Conservation (phyloP, 179 eudicot species). For the Spergularia azorica region DNA sequence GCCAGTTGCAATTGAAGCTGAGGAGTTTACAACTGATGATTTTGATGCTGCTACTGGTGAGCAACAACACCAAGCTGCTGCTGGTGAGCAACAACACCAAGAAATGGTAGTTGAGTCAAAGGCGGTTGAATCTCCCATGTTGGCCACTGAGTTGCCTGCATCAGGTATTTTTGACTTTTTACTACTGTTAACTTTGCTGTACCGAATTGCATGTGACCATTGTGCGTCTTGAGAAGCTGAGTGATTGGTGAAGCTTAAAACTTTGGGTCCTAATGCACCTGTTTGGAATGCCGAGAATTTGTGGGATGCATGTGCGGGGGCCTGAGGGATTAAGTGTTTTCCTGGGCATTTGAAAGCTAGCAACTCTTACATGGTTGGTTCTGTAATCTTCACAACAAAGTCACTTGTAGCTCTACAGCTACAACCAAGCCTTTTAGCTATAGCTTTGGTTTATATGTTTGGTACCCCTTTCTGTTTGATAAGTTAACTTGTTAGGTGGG, state of each 20-base stretch:
- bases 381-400: no score
- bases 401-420: no score
- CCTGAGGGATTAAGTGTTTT: no score
- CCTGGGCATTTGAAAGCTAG: no score
- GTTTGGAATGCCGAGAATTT: not conserved
- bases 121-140: constrained; percentile 34
- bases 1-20: constrained; percentile 29
- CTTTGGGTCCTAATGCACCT: not conserved
- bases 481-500: not conserved
- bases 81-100: constrained; percentile 15
- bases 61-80: constrained; percentile 11
- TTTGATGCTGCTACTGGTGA: constrained; percentile 29
- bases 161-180: constrained; percentile 39
- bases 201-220: not conserved
- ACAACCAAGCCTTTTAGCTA: no score
- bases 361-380: no score
- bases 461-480: not conserved
- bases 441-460: no score
- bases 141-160: constrained; percentile 30
- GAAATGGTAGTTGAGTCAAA: constrained; percentile 31
- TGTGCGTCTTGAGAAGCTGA: not conserved
- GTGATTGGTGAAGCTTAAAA: not conserved
- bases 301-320: no score
- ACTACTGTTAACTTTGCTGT: not conserved
- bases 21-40: constrained; percentile 27